Percentiles rank a stretch among this genome's conserved stretches.
Evolutionary conservation across 2,329 filamentous ascomycete genomes (phyloP).

Genomic region (Fusarium sacchari): DNA sequence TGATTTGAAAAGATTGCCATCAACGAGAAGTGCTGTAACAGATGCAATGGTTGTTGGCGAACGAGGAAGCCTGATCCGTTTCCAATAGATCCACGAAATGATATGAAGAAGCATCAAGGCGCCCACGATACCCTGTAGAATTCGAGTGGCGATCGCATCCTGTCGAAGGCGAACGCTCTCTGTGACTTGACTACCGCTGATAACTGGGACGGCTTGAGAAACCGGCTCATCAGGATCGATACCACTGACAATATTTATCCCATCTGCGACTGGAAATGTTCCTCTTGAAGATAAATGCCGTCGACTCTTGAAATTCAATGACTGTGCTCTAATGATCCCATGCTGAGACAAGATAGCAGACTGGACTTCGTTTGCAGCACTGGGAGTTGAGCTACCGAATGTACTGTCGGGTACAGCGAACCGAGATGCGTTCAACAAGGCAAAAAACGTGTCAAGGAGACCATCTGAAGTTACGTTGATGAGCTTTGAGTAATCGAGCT

Average conservation of each 20-base stretch:
- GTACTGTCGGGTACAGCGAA: conserved; percentile 44
- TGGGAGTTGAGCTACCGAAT: conserved; percentile 35
- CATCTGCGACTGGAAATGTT: conserved; percentile 32
- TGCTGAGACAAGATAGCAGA: conserved; percentile 51
- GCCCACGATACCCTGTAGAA: conserved; percentile 48
- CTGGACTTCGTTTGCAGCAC: conserved; percentile 34
- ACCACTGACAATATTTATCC: conserved; percentile 37
- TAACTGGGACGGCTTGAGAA: conserved; percentile 39
- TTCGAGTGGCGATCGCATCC: conserved; percentile 47
- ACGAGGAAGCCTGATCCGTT: conserved; percentile 44
- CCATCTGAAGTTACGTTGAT: conserved; percentile 41
- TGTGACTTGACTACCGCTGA: conserved; percentile 27
- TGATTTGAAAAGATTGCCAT: conserved; percentile 49
- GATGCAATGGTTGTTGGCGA: conserved; percentile 50
- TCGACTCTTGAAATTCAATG: conserved; percentile 45
- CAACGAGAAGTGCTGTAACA: conserved; percentile 49
- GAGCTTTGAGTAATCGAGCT: conserved; percentile 46
- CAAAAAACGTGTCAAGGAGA: conserved; percentile 51
- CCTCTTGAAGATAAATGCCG: conserved; percentile 32
- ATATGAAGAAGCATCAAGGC: conserved; percentile 43
- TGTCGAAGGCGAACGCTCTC: conserved; percentile 40
- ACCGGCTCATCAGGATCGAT: conserved; percentile 35
- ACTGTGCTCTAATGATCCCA: conserved; percentile 50
- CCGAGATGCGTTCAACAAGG: conserved; percentile 47
- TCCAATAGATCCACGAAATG: conserved; percentile 44